Base-by-base conservation (phyloP, 2,329 filamentous ascomycete genomes). In the Ustulina deusta region DNA sequence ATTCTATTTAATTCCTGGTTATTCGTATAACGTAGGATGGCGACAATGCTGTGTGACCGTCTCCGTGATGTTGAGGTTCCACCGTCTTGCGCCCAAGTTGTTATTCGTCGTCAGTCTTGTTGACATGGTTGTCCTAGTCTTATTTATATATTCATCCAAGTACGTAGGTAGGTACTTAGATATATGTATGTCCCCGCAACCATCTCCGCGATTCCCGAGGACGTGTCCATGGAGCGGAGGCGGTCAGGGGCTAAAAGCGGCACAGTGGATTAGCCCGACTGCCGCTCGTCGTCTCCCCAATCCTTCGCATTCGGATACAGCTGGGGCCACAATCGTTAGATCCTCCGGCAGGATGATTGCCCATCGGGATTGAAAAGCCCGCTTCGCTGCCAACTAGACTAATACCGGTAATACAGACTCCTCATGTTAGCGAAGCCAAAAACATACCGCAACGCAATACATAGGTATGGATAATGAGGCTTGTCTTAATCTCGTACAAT, bases 291-390 rank as follows among this genome's bases (percentile, higher is more conserved):
- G 17, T 42, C 32, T 46, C n/a, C 10, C 20, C 49, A 10, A 40
- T 63, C 44, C 25, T 49, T 65, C 62, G 62, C 62, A 65, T 65
- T 65, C 62, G 62, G 62, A 29, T 64, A 5, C 20, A 3, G 7
- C 10, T 13, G 15, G 10, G 15, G 20, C 25, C 11, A 20, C 34
- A 34, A 20, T 36, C 51, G 9, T 27, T 29, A 27, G 38, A 29
- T 56, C 22, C 6, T n/a, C 15, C 52, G 13, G 22, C 10, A 42
- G 1, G 15, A 42, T 29, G 36, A 42, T 7, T 7, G 20, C 6
- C 20, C 2, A 1, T 6, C 25, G 15, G 15, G 22, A 42, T 2
- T n/a, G 4, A 9, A 1, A 25, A 46, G 42, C 9, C 42, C 42
- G 42, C 3, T 25, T 22, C n/a, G 2, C 15, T 29, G 7, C 9